These are phyloP conservation scores for Pichia sp. DNA, from an alignment of 1,139 yeast species.

Conservation along the genomic window DNA sequence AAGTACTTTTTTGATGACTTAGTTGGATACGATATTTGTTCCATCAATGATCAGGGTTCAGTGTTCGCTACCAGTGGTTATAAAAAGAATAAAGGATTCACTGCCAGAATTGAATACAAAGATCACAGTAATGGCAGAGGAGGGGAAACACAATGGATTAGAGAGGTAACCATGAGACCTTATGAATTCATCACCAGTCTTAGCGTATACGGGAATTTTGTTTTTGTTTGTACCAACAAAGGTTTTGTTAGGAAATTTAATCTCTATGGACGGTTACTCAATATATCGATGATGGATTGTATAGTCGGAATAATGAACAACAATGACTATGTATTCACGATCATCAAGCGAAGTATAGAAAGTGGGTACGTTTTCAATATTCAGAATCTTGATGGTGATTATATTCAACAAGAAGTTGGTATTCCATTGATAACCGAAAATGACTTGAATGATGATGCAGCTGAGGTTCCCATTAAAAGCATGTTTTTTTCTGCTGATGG, in stretches of 20 bases:
- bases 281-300: constrained; percentile 50
- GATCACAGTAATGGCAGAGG: constrained; percentile 36
- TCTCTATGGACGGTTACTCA: constrained; percentile 51
- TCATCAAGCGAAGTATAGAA: constrained; percentile 37
- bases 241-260: constrained; percentile 57
- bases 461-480: constrained; percentile 46
- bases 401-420: constrained; percentile 35
- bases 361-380: constrained; percentile 33
- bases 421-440: constrained; percentile 32
- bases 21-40: constrained; percentile 67
- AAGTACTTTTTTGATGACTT: constrained; percentile 86
- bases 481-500: constrained; percentile 79
- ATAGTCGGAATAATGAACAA: constrained; percentile 53
- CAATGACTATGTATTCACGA: constrained; percentile 42
- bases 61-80: constrained; percentile 52
- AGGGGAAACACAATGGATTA: constrained; percentile 39
- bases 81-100: constrained; percentile 16
- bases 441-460: constrained; percentile 26
- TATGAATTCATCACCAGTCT: constrained; percentile 42
- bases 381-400: constrained; percentile 37
- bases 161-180: constrained; percentile 35
- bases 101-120: constrained; percentile 37
- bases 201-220: constrained; percentile 37
- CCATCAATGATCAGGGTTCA: constrained; percentile 63
- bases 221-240: constrained; percentile 48